These are phyloP conservation scores for Urostyla sp. DNA, from an alignment of 73 alveolate species.

Conservation along the genomic window DNA sequence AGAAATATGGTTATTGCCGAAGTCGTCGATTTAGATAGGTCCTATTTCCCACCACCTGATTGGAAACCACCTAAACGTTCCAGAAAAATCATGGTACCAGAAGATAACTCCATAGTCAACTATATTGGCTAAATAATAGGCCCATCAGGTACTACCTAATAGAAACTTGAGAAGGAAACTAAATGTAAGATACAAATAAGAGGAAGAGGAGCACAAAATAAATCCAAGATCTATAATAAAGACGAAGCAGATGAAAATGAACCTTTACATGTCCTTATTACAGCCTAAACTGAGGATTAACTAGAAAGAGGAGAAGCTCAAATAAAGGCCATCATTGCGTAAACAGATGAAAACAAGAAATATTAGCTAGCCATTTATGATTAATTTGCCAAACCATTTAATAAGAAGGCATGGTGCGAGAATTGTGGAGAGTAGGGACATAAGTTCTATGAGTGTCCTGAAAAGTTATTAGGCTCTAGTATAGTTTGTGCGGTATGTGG, in stretches of 20 bases:
- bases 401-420: constrained; percentile 82
- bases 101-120: constrained; percentile 78
- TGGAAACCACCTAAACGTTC: constrained; percentile 92
- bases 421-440: constrained; percentile 95
- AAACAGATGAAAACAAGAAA: constrained; percentile 79
- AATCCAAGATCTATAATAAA: constrained; percentile 65
- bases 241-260: constrained; percentile 88
- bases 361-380: constrained; percentile 74
- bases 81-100: constrained; percentile 87
- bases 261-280: constrained; percentile 88
- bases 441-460: constrained; percentile 90
- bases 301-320: constrained; percentile 85
- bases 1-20: constrained; percentile 88
- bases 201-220: constrained; percentile 93
- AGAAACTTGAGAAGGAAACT: constrained; percentile 85
- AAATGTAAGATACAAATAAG: constrained; percentile 93
- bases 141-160: constrained; percentile 93
- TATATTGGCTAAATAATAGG: constrained; percentile 93
- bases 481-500: constrained; percentile 88
- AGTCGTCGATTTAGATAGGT: constrained; percentile 84
- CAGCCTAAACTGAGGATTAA: constrained; percentile 89
- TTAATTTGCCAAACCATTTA: constrained; percentile 67
- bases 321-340: constrained; percentile 65
- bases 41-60: constrained; percentile 94
- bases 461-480: constrained; percentile 60